Evolutionary conservation across 495 filamentous ascomycete species (phyloP), one percentile per base, ranked within the genome.

Genomic region (Penicillium chermesinum): DNA sequence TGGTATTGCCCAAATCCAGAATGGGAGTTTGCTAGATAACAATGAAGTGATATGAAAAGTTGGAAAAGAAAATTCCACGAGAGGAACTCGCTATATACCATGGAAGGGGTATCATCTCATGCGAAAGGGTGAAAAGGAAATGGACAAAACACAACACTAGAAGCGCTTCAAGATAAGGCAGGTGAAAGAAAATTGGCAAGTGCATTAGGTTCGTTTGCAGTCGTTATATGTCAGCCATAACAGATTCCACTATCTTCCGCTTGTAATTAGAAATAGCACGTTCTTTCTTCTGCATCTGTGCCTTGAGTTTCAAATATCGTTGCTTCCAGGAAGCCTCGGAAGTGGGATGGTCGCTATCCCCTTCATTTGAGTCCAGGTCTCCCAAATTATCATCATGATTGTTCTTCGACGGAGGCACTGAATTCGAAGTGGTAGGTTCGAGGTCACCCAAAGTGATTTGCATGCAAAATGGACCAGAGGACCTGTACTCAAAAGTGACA

Each of bases 211-310:
- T 30, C 25, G 25, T 30, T 30, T 30, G 1, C 9, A 19, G 34
- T 22, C 15, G n/a, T 57, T 52, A 75, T 33, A 75, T 64, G 38
- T 75, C 72, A 39, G 70, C 70, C 74, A 81, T 76, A 15, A 81
- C 78, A 2, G 76, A 79, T 54, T 81, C 75, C 6, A 81, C 55
- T 14, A 81, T 77, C 44, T 70, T 78, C 22, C 77, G 71, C 48
- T 73, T 77, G 41, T 80, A 72, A 19, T 69, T 59, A 3, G 67
- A 72, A 42, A 77, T 48, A 55, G 75, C 62, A 14, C 73, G 69
- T 17, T 80, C 73, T 20, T 70, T 76, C 54, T 73, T 75, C 44
- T 72, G 67, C 63, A 78, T 67, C 47, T 75, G 77, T 35, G 64
- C 57, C 36, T 74, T 72, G 21, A 78, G 64, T 35, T 65, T 70